These are phyloP conservation scores for Saturnispora zaruensis DNA, from an alignment of 805 yeast genomes.

Conservation along the genomic window DNA sequence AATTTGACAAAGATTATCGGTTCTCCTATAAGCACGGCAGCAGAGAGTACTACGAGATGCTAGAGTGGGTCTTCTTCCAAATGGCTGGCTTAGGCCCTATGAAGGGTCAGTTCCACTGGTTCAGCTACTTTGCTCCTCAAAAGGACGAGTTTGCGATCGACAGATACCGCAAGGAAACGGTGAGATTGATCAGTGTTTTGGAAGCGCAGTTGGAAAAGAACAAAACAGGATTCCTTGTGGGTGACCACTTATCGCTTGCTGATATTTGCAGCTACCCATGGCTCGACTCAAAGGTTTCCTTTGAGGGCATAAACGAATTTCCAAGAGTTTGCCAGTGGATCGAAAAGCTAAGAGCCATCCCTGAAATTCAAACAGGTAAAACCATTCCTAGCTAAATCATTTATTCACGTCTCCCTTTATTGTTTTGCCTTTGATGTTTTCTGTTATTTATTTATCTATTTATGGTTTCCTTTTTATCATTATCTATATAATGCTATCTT, in stretches of 20 bases:
- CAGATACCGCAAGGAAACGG: slow-evolving; percentile 43
- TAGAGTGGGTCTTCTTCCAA: slow-evolving; percentile 49
- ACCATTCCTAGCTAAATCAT: slow-evolving; percentile 10
- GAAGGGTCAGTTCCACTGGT: slow-evolving; percentile 54
- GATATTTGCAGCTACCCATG: slow-evolving; percentile 47
- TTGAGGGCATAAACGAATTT: slow-evolving; percentile 24
- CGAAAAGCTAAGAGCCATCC: slow-evolving; percentile 26
- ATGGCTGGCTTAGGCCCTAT: slow-evolving; percentile 54
- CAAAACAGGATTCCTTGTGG: slow-evolving; percentile 47
- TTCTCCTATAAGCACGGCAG: slow-evolving; percentile 34
- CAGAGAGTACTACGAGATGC: slow-evolving; percentile 40
- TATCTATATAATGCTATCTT: neutral
- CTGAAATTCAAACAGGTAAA: slow-evolving; percentile 29
- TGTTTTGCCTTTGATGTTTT: neutral
- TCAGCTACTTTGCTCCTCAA: slow-evolving; percentile 37
- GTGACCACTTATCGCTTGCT: slow-evolving; percentile 50
- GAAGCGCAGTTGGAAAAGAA: slow-evolving; percentile 43
- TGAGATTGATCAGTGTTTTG: slow-evolving; percentile 45
- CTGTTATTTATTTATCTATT: neutral
- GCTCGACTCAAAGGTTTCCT: slow-evolving; percentile 24
- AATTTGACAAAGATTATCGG: slow-evolving; percentile 47
- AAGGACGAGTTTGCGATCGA: slow-evolving; percentile 46
- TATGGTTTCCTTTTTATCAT: neutral
- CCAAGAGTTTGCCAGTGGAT: slow-evolving; percentile 37
- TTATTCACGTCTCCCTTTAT: neutral